Evolutionary conservation across 257 asterid genomes (phyloP).

Genomic region (Schizonepeta tenuifolia): DNA sequence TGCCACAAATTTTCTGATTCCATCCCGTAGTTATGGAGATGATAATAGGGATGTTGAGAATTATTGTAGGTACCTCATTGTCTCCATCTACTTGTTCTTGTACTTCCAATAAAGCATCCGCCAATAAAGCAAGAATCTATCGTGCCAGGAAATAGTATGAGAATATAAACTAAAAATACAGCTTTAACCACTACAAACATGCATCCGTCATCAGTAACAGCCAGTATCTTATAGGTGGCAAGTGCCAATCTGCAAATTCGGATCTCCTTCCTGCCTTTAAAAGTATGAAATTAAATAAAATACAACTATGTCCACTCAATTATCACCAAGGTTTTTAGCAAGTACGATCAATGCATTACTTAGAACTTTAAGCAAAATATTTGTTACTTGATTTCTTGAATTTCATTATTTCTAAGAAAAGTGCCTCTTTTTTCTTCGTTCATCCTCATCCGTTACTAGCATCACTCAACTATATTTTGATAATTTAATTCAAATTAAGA

Average conservation of each 20-base stretch:
- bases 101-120: conserved; percentile 80
- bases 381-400: conserved; percentile 19
- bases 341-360: not conserved
- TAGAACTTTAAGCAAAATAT: not conserved
- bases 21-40: not conserved
- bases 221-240: not conserved
- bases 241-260: not conserved
- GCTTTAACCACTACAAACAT: conserved; percentile 8
- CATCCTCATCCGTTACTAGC: not conserved
- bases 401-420: not conserved
- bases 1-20: conserved; percentile 30
- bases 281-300: not conserved
- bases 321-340: conserved; percentile 3
- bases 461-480: conserved; percentile 2
- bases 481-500: not conserved
- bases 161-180: conserved; percentile 18
- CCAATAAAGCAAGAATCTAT: conserved; percentile 83
- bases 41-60: conserved; percentile 21
- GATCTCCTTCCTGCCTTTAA: not conserved
- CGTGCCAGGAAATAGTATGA: conserved; percentile 30
- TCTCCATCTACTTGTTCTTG: conserved; percentile 81
- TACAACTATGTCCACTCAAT: not conserved
- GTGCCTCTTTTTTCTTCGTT: conserved; percentile 3
- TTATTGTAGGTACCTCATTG: conserved; percentile 58
- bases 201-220: conserved; percentile 18